phyloP scores from a whole-genome alignment of 495 filamentous ascomycete genomes.

The Pseudomonodictys pantanalensis region DNA sequence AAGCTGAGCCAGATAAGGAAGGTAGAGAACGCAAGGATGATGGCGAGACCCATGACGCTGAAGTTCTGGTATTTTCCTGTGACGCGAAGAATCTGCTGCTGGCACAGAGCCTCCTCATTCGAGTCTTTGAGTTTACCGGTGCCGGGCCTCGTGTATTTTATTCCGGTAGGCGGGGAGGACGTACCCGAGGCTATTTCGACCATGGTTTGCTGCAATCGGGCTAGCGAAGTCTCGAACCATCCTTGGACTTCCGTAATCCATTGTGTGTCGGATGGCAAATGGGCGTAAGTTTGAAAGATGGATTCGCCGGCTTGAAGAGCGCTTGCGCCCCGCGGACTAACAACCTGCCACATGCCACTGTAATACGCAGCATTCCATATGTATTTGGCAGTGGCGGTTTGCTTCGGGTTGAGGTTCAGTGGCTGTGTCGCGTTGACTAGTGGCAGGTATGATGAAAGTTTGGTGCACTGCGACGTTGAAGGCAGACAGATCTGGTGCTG shows the following conservation, averaged over 20 bases:
- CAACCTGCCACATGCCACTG: not conserved
- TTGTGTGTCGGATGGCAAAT: not conserved
- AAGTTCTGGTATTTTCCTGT: conserved; percentile 2
- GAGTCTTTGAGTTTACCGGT: not conserved
- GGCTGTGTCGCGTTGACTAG: not conserved
- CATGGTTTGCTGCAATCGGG: conserved; percentile 5
- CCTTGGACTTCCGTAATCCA: conserved; percentile 8
- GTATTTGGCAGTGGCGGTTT: not conserved
- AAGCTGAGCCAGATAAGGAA: conserved; percentile 5
- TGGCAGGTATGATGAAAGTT: not conserved
- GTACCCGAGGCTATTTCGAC: conserved; percentile 1
- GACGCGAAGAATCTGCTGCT: not conserved
- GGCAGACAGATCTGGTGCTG: conserved; percentile 5
- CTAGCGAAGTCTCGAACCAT: conserved; percentile 4
- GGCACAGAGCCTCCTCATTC: not conserved
- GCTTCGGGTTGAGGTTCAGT: not conserved
- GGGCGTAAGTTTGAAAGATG: not conserved
- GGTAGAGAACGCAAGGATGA: not conserved
- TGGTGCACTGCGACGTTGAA: not conserved
- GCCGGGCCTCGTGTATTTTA: not conserved
- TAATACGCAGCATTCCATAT: conserved; percentile 3
- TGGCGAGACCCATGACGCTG: conserved; percentile 1
- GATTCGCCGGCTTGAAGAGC: not conserved
- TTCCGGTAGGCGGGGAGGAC: not conserved
- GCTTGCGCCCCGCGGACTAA: not conserved